Base-by-base conservation (phyloP, 1,284 basidiomycete species). In the Wallemia mellicola region DNA sequence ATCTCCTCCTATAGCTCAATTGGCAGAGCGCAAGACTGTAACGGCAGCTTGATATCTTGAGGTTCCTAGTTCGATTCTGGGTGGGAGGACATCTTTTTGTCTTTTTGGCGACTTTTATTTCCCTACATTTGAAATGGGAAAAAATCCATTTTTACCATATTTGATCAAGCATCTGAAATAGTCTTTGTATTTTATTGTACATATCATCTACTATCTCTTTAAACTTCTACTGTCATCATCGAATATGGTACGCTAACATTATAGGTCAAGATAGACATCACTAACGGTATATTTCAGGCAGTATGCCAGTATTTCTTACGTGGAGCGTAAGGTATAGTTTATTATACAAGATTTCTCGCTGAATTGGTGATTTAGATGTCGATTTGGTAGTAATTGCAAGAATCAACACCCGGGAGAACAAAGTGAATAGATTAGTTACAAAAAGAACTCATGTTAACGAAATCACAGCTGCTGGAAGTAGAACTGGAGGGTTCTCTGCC, bases 301-400 rank as follows among this genome's bases (percentile, higher is more conserved):
- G 71, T 77, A 1, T 86, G 83, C 65, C 71, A 74, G 61, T 84
- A 72, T 67, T 84, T 75, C 65, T 67, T 82, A 58, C 77, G 77
- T 25, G 83, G 82, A 48, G 38, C 38, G 38, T 48, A n/a, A 7
- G 38, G 14, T 11, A 22, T 22, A 11, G n/a, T 7, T 17, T n/a
- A 11, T 48, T 22, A 5, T 48, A 7, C 19, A 19, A 32, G 9
- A 22, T 48, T n/a, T 5, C 9, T 48, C 3, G 22, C 28, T 30
- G 28, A 30, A 7, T 17, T n/a, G 3, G 14, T n/a, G 19, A 17
- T 17, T 22, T 1, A 66, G 71, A 59, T 85, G 83, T 71, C 76
- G 72, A 64, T 86, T 80, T 64, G 83, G 83, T 1, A 69, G 73
- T 59, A 70, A 67, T 56, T 86, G 83, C 67, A 75, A 77, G 63